Conservation (phyloP, 2,329 filamentous ascomycete species). For the Myriosclerotinia duriaeana region DNA sequence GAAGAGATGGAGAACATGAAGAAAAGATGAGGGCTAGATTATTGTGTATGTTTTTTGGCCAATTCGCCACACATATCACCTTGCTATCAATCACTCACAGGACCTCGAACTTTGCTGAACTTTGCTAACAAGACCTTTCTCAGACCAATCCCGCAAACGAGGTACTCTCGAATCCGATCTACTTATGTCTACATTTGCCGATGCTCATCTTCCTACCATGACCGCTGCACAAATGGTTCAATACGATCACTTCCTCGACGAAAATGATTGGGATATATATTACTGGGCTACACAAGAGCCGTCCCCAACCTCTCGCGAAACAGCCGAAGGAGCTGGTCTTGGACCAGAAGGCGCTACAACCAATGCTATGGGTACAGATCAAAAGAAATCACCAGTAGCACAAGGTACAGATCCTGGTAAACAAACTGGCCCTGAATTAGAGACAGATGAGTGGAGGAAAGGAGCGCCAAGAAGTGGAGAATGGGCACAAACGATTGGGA, state of each 20-base stretch:
- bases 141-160: slow-evolving; percentile 95
- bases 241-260: slow-evolving; percentile 92
- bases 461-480: slow-evolving; percentile 60
- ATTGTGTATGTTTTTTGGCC: slow-evolving; percentile 50
- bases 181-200: slow-evolving; percentile 91
- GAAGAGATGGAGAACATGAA: slow-evolving; percentile 77
- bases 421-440: slow-evolving; percentile 33
- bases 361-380: slow-evolving; percentile 19
- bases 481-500: slow-evolving; percentile 95
- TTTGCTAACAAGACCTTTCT: slow-evolving; percentile 20
- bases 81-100: neutral
- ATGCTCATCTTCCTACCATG: slow-evolving; percentile 74
- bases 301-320: slow-evolving; percentile 56
- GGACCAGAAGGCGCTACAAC: slow-evolving; percentile 33
- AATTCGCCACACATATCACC: neutral
- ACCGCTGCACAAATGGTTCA: slow-evolving; percentile 68
- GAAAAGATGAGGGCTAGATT: slow-evolving; percentile 87
- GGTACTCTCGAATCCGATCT: slow-evolving; percentile 95
- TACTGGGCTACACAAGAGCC: slow-evolving; percentile 96
- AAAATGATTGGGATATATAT: slow-evolving; percentile 99
- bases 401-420: slow-evolving; percentile 32
- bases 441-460: slow-evolving; percentile 40
- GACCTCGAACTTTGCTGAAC: slow-evolving; percentile 13
- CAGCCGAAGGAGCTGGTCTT: slow-evolving; percentile 52
- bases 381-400: slow-evolving; percentile 25